Conservation (phyloP, 306 rosid species). For the Prinsepia uniflora region DNA sequence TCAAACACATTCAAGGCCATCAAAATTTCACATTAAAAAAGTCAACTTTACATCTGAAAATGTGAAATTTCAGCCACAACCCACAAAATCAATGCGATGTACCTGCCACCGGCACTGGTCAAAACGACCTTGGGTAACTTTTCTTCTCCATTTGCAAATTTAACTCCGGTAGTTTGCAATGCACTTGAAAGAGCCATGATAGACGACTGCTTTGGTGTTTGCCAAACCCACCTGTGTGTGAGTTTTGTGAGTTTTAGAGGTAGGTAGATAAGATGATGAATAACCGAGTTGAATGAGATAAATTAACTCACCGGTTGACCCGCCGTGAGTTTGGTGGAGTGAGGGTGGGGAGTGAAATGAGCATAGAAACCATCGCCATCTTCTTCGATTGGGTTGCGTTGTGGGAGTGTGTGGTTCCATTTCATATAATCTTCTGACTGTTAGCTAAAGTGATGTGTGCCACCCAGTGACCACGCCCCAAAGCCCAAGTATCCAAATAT, state of each 20-base stretch:
- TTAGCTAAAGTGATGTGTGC: not conserved
- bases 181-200: conserved; percentile 64
- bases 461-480: not conserved
- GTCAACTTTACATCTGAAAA: not conserved
- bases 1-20: not conserved
- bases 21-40: not conserved
- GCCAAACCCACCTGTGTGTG: not conserved
- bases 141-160: conserved; percentile 75
- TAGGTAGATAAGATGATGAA: not conserved
- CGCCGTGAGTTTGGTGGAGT: conserved; percentile 40
- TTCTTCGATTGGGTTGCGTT: conserved; percentile 4
- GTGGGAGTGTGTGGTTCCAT: not conserved
- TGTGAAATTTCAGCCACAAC: not conserved
- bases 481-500: conserved; percentile 3
- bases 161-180: conserved; percentile 44
- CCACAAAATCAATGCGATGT: conserved; percentile 13
- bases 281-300: not conserved
- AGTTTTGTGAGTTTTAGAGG: not conserved
- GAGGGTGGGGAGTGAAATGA: conserved; percentile 40
- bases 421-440: not conserved
- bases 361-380: conserved; percentile 52
- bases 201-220: conserved; percentile 24
- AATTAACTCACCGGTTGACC: conserved; percentile 42
- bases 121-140: conserved; percentile 77
- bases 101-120: conserved; percentile 74